Conservation (phyloP, 805 yeast genomes). For the Candida golubevii region DNA sequence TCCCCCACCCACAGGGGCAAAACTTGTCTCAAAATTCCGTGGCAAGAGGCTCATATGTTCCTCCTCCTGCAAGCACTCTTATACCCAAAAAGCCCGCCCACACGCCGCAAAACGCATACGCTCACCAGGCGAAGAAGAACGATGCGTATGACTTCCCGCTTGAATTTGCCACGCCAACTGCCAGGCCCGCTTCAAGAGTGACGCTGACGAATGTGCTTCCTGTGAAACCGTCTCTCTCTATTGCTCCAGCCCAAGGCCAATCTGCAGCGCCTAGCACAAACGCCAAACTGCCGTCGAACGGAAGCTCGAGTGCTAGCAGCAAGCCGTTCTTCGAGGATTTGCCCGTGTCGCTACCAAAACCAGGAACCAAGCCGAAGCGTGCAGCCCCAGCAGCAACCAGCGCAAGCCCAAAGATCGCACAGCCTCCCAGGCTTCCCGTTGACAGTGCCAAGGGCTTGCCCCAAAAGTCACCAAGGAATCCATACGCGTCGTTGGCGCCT, state of each 20-base stretch:
- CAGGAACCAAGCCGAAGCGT: conserved; percentile 22
- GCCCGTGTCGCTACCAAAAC: conserved; percentile 38
- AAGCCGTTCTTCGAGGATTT: conserved; percentile 58
- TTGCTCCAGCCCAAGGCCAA: not conserved
- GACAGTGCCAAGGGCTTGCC: conserved; percentile 15
- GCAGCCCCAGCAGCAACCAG: conserved; percentile 27
- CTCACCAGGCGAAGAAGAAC: conserved; percentile 28
- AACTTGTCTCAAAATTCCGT: not conserved
- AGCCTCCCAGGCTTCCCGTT: conserved; percentile 10
- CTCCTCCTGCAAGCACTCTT: conserved; percentile 8
- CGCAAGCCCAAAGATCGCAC: conserved; percentile 1
- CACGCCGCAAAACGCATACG: not conserved
- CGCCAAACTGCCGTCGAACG: not conserved
- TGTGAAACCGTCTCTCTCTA: not conserved
- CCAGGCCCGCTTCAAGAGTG: conserved; percentile 38
- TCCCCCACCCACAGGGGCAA: conserved; percentile 1
- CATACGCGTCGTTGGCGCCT: conserved; percentile 24
- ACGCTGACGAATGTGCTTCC: conserved; percentile 6
- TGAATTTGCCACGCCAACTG: conserved; percentile 42
- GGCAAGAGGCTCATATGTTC: conserved; percentile 1
- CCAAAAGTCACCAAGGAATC: conserved; percentile 23
- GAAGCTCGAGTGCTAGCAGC: conserved; percentile 1
- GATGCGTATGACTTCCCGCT: conserved; percentile 77
- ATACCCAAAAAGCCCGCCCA: not conserved
- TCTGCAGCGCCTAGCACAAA: not conserved